Evolutionary conservation across 371 early-diverging fungal genomes (phyloP).

Genomic region (Haplosporangium sp.): DNA sequence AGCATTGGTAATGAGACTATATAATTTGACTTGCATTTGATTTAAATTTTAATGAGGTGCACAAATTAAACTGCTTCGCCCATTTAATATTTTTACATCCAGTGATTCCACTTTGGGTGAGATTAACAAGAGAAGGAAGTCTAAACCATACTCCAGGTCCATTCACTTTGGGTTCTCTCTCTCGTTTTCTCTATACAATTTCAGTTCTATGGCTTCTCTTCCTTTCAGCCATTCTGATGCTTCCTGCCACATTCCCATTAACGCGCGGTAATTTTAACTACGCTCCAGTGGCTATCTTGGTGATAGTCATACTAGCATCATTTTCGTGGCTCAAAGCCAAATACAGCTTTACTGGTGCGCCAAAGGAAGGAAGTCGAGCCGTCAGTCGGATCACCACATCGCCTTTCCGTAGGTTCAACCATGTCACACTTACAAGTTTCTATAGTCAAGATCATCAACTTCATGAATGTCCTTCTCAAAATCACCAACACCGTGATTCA

Average conservation of each 20-base stretch:
- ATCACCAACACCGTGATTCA: neutral
- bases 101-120: slow-evolving; percentile 40
- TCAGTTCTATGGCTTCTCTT: slow-evolving; percentile 39
- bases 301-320: slow-evolving; percentile 11
- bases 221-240: slow-evolving; percentile 29
- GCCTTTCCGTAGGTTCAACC: neutral
- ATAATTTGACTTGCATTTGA: neutral
- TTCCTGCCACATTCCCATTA: slow-evolving; percentile 30
- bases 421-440: neutral
- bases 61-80: neutral
- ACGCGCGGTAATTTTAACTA: slow-evolving; percentile 44
- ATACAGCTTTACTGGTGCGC: slow-evolving; percentile 38
- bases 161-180: slow-evolving; percentile 22
- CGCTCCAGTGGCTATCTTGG: slow-evolving; percentile 2
- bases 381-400: slow-evolving; percentile 5
- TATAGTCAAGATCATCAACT: neutral
- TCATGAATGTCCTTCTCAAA: neutral
- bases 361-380: slow-evolving; percentile 37
- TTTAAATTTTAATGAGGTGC: neutral
- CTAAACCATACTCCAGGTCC: slow-evolving; percentile 22
- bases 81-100: neutral
- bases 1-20: slow-evolving; percentile 23
- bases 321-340: slow-evolving; percentile 38
- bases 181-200: slow-evolving; percentile 15
- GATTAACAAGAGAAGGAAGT: slow-evolving; percentile 28